Evolutionary conservation across 345 rosid species (phyloP), one percentile per base, ranked within the genome.

Genomic region (Eucalyptus pauciflora): DNA sequence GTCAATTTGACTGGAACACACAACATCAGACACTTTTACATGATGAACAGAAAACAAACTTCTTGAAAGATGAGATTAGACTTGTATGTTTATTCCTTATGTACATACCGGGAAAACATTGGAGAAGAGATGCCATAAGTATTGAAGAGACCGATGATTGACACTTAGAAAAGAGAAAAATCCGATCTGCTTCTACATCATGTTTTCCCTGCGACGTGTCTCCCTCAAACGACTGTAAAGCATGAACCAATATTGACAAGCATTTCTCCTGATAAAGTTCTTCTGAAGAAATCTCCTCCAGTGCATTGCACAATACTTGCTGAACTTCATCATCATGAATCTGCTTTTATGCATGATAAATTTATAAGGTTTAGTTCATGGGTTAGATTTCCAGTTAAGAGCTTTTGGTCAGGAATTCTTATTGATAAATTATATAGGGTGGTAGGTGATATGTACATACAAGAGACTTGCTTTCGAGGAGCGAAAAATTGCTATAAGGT

Each of bases 241-340:
- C 41, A 41, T 41, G 41, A 41, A 41, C 41, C 41, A 41, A 1
- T 41, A 41, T 41, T 41, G 91, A 91, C 93, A 97, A 81, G 79
- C 98, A 95, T 92, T 95, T 96, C 92, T 96, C 99, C 88, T 97
- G 95, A 92, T 91, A 92, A 87, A 89, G 92, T 89, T 95, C 95
- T 41, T 91, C 94, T 54, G 69, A 69, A 48, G 94, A 93, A 45
- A 97, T 93, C 86, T 95, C 98, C 56, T 94, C 95, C 88, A 98
- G 92, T 37, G 98, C 97, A 88, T 92, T 92, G 81, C 94, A 94
- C 79, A 98, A 88, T 86, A 94, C 94, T 89, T 90, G 90, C 91
- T 94, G 95, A 89, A 95, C 92, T 90, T 95, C 96, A n/a, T 90
- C 93, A 85, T 92, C 96, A 86, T 89, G 87, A 85, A 85, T 89